Conservation (phyloP, 139 green algal genomes). For the Mychonastes homosphaera region DNA sequence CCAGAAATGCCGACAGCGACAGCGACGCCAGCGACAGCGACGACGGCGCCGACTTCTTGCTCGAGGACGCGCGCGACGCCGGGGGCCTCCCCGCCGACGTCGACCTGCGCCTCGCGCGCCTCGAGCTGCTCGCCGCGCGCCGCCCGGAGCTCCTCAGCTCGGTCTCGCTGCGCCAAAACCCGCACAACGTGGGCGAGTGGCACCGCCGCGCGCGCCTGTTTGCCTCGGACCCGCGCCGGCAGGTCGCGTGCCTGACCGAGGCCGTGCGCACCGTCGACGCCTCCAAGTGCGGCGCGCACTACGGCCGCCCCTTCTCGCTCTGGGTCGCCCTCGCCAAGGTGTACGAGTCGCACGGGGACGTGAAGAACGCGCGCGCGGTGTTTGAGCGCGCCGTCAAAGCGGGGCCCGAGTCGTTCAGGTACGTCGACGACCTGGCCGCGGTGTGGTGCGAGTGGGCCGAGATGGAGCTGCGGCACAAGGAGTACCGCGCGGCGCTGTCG, state of each 20-base stretch:
- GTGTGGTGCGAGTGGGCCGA: constrained; percentile 93
- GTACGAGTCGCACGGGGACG: constrained; percentile 90
- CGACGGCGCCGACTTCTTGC: constrained; percentile 59
- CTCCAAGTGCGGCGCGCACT: constrained; percentile 23
- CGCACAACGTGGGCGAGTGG: constrained; percentile 89
- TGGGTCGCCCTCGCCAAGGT: constrained; percentile 93
- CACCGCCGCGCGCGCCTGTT: constrained; percentile 84
- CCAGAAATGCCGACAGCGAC: too few relatives aligned
- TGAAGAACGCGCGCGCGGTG: constrained; percentile 81
- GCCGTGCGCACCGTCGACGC: not conserved
- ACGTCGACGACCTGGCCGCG: constrained; percentile 86
- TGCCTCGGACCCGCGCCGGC: constrained; percentile 60
- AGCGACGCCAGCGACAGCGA: too few relatives aligned
- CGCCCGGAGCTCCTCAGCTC: constrained; percentile 77
- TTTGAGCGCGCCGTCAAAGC: constrained; percentile 83
- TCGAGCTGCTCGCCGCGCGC: constrained; percentile 70
- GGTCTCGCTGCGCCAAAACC: constrained; percentile 96
- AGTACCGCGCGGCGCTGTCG: constrained; percentile 73
- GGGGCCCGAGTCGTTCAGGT: constrained; percentile 60
- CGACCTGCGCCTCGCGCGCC: constrained; percentile 83
- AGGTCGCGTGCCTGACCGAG: constrained; percentile 42
- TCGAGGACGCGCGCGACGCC: constrained; percentile 60
- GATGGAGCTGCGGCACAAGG: constrained; percentile 93
- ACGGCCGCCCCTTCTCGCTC: constrained; percentile 30
- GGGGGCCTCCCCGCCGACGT: too few relatives aligned